Conservation (phyloP, 2,329 filamentous ascomycete species). For the Curvularia spicifera region DNA sequence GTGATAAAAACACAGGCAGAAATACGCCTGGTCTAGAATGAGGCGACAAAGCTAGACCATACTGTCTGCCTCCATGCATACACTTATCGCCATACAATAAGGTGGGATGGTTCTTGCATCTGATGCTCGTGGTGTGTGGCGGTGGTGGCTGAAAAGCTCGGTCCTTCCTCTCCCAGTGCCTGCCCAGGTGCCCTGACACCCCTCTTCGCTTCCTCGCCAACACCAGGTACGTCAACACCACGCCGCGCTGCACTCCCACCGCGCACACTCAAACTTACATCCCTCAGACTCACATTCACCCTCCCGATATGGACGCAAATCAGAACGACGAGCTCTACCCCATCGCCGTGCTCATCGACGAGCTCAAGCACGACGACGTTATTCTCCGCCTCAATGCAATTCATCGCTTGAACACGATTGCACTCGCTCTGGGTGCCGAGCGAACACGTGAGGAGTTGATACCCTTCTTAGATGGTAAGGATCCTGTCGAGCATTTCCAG, state of each 20-base stretch:
- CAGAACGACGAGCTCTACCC: slow-evolving; percentile 99
- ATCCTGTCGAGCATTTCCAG: slow-evolving; percentile 9
- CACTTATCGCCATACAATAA: not conserved
- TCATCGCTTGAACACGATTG: slow-evolving; percentile 96
- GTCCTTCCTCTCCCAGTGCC: slow-evolving; percentile 20
- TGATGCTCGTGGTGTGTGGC: not conserved
- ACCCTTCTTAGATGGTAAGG: slow-evolving; percentile 96
- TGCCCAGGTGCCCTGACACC: slow-evolving; percentile 31
- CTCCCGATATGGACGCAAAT: slow-evolving; percentile 78
- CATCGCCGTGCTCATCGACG: slow-evolving; percentile 99
- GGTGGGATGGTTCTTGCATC: not conserved
- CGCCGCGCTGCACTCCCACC: slow-evolving; percentile 33
- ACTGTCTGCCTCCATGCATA: not conserved
- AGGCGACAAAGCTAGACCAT: too few relatives aligned
- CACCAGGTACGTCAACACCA: slow-evolving; percentile 48
- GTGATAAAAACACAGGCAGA: not conserved
- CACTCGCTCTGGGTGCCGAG: slow-evolving; percentile 92
- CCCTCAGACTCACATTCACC: slow-evolving; percentile 24
- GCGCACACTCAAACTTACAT: slow-evolving; percentile 35
- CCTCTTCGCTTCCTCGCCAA: slow-evolving; percentile 38
- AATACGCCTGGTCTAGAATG: not conserved
- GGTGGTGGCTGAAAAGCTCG: slow-evolving; percentile 19
- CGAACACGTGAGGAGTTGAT: slow-evolving; percentile 98
- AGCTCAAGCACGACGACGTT: slow-evolving; percentile 99
- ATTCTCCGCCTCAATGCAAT: slow-evolving; percentile 97